Conservation (phyloP, 306 rosid species). For the Rosa chinensis region DNA sequence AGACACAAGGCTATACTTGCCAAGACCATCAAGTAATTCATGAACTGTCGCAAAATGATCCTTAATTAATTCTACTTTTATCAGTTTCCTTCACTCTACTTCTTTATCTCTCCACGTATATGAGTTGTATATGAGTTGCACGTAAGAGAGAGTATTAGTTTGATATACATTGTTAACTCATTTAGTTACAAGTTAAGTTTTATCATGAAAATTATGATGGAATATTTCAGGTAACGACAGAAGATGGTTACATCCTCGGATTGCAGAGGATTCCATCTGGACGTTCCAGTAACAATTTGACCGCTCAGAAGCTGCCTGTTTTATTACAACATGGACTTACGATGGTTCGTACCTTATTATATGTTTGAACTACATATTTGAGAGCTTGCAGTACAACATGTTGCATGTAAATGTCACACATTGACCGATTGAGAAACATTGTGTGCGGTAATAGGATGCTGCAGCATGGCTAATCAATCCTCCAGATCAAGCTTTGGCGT, state of each 20-base stretch:
- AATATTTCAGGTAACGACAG: slow-evolving; percentile 51
- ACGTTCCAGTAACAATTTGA: slow-evolving; percentile 26
- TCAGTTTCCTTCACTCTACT: not conserved
- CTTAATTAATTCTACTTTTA: not conserved
- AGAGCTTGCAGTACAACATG: not conserved
- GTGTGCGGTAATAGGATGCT: too few species aligned
- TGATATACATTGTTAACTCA: not conserved
- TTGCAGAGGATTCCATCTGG: slow-evolving; percentile 52
- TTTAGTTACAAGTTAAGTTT: not conserved
- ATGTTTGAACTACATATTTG: not conserved
- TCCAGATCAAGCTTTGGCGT: slow-evolving; percentile 56
- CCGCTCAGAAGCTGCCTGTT: slow-evolving; percentile 46
- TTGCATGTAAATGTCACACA: too few species aligned
- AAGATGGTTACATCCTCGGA: slow-evolving; percentile 65
- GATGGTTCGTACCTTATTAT: slow-evolving; percentile 31
- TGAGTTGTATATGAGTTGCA: not conserved
- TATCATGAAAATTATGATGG: not conserved
- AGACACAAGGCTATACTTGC: slow-evolving; percentile 59
- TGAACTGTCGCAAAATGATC: not conserved
- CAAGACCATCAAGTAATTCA: slow-evolving; percentile 43
- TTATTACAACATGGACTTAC: slow-evolving; percentile 67
- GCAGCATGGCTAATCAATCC: slow-evolving; percentile 54
- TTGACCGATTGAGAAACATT: too few species aligned
- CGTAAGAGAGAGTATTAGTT: not conserved
- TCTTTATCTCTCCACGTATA: not conserved